Percentiles rank a stretch among this genome's conserved stretches.
phyloP scores from a whole-genome alignment of 345 rosid species.

The Viola odorata region DNA sequence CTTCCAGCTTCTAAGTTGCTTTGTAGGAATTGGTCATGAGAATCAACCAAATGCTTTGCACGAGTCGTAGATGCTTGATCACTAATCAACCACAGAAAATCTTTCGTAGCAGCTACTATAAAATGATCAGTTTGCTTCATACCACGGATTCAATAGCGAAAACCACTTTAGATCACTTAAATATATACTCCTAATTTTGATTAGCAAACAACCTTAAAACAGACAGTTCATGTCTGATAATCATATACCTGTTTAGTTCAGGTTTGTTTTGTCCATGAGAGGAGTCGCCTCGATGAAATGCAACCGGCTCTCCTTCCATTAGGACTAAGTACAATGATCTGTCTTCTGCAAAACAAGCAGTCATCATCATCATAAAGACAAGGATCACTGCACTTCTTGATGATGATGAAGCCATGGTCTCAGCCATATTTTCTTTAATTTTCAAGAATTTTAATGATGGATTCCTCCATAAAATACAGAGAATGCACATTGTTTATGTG shows the following conservation, averaged over 20 bases:
- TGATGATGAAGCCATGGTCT: slow-evolving; percentile 18
- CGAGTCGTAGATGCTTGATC: slow-evolving; percentile 26
- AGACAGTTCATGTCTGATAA: no score
- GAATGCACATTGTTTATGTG: slow-evolving; percentile 19
- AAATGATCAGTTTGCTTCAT: no score
- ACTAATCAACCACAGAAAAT: slow-evolving; percentile 19
- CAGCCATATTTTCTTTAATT: background rate
- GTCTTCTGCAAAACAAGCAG: slow-evolving; percentile 33
- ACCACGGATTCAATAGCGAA: no score
- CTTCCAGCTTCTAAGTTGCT: slow-evolving; percentile 50
- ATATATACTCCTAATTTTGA: no score
- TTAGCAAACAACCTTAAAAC: no score
- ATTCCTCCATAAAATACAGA: no score
- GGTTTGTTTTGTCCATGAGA: slow-evolving; percentile 1
- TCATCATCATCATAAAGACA: slow-evolving; percentile 15
- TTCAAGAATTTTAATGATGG: background rate
- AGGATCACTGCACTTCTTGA: slow-evolving; percentile 12
- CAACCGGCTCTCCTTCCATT: slow-evolving; percentile 59
- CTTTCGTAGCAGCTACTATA: no score
- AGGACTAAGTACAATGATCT: slow-evolving; percentile 46
- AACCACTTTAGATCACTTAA: no score
- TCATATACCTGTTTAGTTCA: slow-evolving; percentile 33
- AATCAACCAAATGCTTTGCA: slow-evolving; percentile 48
- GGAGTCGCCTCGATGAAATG: slow-evolving; percentile 27
- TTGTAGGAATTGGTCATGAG: slow-evolving; percentile 57